Evolutionary conservation across 2,329 filamentous ascomycete species (phyloP).

Genomic region (Balansia obtecta): DNA sequence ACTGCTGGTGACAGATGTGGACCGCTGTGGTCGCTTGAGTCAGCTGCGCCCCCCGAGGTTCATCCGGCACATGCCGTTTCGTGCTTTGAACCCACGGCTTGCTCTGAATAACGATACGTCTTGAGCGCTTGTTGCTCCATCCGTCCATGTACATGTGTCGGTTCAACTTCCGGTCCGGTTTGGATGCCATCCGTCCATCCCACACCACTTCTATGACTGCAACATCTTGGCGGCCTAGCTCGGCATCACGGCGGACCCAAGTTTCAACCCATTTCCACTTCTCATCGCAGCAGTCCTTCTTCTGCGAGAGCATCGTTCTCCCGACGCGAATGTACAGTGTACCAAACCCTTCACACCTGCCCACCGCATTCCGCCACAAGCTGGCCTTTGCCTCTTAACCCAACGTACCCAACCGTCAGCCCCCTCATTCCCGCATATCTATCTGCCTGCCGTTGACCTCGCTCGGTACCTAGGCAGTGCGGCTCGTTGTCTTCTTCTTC

Average conservation of each 20-base stretch:
- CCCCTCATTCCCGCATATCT: background rate
- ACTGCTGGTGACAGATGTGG: no score
- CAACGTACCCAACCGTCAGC: no score
- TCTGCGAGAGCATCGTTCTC: no score
- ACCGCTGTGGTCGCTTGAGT: no score
- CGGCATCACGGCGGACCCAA: background rate
- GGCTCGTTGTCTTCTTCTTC: no score
- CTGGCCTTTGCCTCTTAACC: background rate
- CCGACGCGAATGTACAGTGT: no score
- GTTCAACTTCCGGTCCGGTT: background rate
- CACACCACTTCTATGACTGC: background rate
- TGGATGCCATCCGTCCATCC: background rate
- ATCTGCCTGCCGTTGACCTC: background rate
- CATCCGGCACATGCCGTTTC: background rate
- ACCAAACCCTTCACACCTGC: no score
- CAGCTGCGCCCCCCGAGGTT: constrained; percentile 4
- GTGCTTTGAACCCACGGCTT: no score
- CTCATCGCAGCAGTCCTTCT: no score
- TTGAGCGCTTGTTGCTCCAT: no score
- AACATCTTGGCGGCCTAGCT: background rate
- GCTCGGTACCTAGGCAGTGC: background rate
- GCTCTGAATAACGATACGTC: no score
- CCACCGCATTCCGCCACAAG: background rate
- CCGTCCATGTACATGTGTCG: no score
- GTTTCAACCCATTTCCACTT: background rate